Conservation (phyloP, 177 flowering plant species). For the Telopea speciosissima region DNA sequence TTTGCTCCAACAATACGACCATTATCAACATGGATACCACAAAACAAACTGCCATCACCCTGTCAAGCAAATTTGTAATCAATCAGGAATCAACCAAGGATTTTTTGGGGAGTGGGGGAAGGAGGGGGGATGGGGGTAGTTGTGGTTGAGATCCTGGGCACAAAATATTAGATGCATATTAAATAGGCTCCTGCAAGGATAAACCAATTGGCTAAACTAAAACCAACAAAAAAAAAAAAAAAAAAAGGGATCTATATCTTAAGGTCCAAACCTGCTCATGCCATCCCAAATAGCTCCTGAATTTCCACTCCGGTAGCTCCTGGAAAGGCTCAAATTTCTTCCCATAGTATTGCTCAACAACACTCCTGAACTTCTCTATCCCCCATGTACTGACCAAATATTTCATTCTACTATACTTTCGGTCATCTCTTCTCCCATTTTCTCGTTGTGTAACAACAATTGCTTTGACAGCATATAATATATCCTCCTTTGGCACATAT, state of each 20-base stretch:
- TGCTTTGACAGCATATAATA: constrained; percentile 90
- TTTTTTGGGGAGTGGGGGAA: background rate
- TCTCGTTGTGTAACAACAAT: constrained; percentile 95
- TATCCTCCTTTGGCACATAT: constrained; percentile 92
- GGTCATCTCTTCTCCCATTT: constrained; percentile 96
- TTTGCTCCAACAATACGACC: constrained; percentile 77
- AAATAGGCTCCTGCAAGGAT: background rate
- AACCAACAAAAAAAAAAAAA: background rate
- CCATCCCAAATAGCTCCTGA: constrained; percentile 93
- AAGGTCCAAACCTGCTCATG: constrained; percentile 67
- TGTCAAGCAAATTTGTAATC: constrained; percentile 21
- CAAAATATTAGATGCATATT: background rate
- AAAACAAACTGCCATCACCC: constrained; percentile 83
- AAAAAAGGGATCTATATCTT: background rate
- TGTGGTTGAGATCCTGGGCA: background rate
- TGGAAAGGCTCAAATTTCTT: constrained; percentile 82
- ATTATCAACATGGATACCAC: constrained; percentile 94
- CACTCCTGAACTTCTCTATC: constrained; percentile 86
- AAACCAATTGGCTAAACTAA: background rate
- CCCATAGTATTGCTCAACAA: constrained; percentile 89
- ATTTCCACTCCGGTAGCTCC: constrained; percentile 90
- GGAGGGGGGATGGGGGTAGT: background rate
- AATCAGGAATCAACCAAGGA: constrained; percentile 7
- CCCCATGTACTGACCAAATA: constrained; percentile 93
- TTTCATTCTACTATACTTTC: constrained; percentile 95